phyloP scores from a whole-genome alignment of 805 yeast species.

The Suhomyces tanzawaensis region DNA sequence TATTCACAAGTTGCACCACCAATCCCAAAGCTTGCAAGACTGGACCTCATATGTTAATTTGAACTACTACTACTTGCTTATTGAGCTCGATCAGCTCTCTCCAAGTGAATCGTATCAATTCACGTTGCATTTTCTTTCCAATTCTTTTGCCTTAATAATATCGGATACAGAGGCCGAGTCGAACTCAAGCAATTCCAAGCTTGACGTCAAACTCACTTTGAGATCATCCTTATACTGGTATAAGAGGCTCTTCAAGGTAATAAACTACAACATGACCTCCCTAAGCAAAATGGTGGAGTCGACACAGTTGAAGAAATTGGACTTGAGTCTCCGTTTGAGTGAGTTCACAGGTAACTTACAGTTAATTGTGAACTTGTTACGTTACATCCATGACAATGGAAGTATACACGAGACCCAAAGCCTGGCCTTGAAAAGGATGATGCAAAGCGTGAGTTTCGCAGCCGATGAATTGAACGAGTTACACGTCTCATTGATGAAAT shows the following conservation, averaged over 20 bases:
- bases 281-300: constrained; percentile 17
- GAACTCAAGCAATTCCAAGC: constrained; percentile 10
- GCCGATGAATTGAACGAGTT: constrained; percentile 13
- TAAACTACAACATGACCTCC: constrained; percentile 26
- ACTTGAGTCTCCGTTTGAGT: constrained; percentile 21
- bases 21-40: constrained; percentile 30
- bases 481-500: constrained; percentile 18
- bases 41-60: constrained; percentile 33
- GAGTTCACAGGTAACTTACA: constrained; percentile 36
- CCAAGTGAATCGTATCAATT: constrained; percentile 39
- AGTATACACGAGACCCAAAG: constrained; percentile 8
- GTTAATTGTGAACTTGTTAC: constrained; percentile 31
- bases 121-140: constrained; percentile 40
- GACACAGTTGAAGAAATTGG: constrained; percentile 10
- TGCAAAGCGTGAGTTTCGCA: constrained; percentile 9
- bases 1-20: constrained; percentile 26
- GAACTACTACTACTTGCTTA: constrained; percentile 37
- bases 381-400: constrained; percentile 17
- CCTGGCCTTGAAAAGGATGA: constrained; percentile 9
- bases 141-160: constrained; percentile 36
- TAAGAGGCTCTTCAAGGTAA: constrained; percentile 36
- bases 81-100: constrained; percentile 42
- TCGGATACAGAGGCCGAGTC: constrained; percentile 14
- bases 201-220: constrained; percentile 17
- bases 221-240: constrained; percentile 31